phyloP scores from a whole-genome alignment of 2,329 filamentous ascomycete species.

The Xylariales sp. region DNA sequence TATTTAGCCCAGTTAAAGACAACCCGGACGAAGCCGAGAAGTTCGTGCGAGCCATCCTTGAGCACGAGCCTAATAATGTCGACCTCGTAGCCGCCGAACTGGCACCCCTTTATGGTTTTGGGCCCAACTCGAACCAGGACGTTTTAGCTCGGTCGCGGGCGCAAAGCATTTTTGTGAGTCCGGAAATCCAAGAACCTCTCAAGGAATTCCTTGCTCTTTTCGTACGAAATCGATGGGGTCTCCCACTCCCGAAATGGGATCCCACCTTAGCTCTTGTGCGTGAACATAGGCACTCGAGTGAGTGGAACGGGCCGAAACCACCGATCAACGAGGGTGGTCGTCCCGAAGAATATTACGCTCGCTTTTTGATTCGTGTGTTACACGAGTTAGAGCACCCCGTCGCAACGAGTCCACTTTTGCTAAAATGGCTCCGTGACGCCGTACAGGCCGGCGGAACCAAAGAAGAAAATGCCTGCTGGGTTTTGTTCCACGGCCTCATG shows the following conservation, averaged over 20 bases:
- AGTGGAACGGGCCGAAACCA: background rate
- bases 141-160: constrained; percentile 36
- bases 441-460: background rate
- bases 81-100: constrained; percentile 39
- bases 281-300: constrained; percentile 6
- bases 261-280: constrained; percentile 27
- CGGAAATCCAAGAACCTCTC: constrained; percentile 32
- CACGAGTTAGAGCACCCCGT: background rate
- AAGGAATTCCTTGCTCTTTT: constrained; percentile 38
- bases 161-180: constrained; percentile 40
- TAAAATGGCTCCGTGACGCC: constrained; percentile 40
- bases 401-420: constrained; percentile 10
- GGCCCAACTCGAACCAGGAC: constrained; percentile 23
- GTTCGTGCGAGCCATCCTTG: constrained; percentile 37
- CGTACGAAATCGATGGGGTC: constrained; percentile 32
- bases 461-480: constrained; percentile 39
- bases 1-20: constrained; percentile 31
- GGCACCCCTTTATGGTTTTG: constrained; percentile 43
- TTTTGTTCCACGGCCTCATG: constrained; percentile 45
- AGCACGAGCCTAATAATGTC: constrained; percentile 34
- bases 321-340: constrained; percentile 14
- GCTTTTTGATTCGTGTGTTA: constrained; percentile 38
- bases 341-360: constrained; percentile 42
- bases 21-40: constrained; percentile 35
- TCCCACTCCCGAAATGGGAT: constrained; percentile 38